Percentiles rank a stretch among this genome's conserved stretches.
phyloP scores from a whole-genome alignment of 148 eudicot genomes.

The Rhododendron ferrugineum region DNA sequence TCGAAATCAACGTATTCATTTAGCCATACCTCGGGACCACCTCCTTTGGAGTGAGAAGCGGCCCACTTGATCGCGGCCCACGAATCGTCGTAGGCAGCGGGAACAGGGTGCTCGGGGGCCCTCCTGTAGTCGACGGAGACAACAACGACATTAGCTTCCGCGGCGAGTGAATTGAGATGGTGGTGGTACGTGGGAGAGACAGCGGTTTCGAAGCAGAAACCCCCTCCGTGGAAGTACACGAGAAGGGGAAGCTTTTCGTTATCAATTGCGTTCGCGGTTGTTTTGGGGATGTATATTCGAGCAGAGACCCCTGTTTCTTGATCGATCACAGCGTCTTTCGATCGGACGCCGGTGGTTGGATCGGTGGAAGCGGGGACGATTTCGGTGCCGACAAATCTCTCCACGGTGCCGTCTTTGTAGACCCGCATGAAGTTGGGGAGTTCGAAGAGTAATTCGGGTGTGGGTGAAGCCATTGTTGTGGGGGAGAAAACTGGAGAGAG shows the following conservation, averaged over 20 bases:
- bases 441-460: not conserved
- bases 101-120: slow-evolving; percentile 55
- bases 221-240: slow-evolving; percentile 57
- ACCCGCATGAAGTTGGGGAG: slow-evolving; percentile 8
- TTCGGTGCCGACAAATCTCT: slow-evolving; percentile 20
- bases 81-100: slow-evolving; percentile 38
- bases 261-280: not conserved
- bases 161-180: slow-evolving; percentile 16
- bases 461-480: not conserved
- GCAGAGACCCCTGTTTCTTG: slow-evolving; percentile 16
- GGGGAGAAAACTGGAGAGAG: not conserved
- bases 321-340: slow-evolving; percentile 30
- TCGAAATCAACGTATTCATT: slow-evolving; percentile 27
- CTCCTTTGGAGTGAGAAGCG: slow-evolving; percentile 21
- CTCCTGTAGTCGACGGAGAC: slow-evolving; percentile 45
- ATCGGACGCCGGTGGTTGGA: slow-evolving; percentile 18
- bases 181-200: slow-evolving; percentile 15
- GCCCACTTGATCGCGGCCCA: slow-evolving; percentile 52
- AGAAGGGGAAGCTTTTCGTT: slow-evolving; percentile 38
- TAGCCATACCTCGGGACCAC: slow-evolving; percentile 41
- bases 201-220: slow-evolving; percentile 31
- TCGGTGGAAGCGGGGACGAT: slow-evolving; percentile 16
- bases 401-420: slow-evolving; percentile 29
- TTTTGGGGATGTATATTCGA: slow-evolving; percentile 38
- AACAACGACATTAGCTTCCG: slow-evolving; percentile 20